These are phyloP conservation scores for Scedosporium dehoogii DNA, from an alignment of 2,329 filamentous ascomycete species.

Conservation along the genomic window DNA sequence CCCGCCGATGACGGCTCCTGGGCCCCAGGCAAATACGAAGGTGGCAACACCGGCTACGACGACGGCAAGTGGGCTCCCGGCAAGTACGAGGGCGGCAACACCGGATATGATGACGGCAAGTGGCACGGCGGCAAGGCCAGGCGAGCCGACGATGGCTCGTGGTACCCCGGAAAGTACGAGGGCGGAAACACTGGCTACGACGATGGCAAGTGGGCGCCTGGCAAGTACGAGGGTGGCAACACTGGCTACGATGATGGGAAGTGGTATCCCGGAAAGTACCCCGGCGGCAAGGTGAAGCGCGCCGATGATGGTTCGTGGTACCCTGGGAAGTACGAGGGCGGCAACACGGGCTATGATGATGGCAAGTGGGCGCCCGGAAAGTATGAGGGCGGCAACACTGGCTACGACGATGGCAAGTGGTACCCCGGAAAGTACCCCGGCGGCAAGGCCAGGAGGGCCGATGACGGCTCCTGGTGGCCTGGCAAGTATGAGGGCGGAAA, in stretches of 20 bases:
- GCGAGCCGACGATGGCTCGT: neutral
- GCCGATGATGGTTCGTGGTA: slow-evolving; percentile 8
- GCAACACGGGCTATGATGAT: slow-evolving; percentile 6
- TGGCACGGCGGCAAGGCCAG: too few species aligned
- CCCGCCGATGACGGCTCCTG: slow-evolving; percentile 8
- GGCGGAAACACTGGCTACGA: slow-evolving; percentile 1
- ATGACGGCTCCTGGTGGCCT: slow-evolving; percentile 5
- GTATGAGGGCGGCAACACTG: slow-evolving; percentile 6
- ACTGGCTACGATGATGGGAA: slow-evolving; percentile 8
- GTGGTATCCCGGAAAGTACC: slow-evolving; percentile 8
- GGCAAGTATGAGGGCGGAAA: slow-evolving; percentile 7
- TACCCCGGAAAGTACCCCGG: slow-evolving; percentile 8
- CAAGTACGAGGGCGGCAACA: too few species aligned
- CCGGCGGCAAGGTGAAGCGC: slow-evolving; percentile 3
- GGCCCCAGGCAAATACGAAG: slow-evolving; percentile 8
- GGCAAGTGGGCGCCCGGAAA: slow-evolving; percentile 8
- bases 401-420: slow-evolving; percentile 7
- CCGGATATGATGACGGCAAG: too few species aligned
- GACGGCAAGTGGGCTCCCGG: slow-evolving; percentile 5
- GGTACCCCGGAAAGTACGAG: slow-evolving; percentile 5
- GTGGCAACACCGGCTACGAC: neutral
- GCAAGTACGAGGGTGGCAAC: slow-evolving; percentile 1
- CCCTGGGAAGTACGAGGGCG: slow-evolving; percentile 10
- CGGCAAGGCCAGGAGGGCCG: slow-evolving; percentile 7
- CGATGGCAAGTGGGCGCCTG: slow-evolving; percentile 7